Base-by-base conservation (phyloP, 2,329 filamentous ascomycete species). In the Stachybotrys echinatus region DNA sequence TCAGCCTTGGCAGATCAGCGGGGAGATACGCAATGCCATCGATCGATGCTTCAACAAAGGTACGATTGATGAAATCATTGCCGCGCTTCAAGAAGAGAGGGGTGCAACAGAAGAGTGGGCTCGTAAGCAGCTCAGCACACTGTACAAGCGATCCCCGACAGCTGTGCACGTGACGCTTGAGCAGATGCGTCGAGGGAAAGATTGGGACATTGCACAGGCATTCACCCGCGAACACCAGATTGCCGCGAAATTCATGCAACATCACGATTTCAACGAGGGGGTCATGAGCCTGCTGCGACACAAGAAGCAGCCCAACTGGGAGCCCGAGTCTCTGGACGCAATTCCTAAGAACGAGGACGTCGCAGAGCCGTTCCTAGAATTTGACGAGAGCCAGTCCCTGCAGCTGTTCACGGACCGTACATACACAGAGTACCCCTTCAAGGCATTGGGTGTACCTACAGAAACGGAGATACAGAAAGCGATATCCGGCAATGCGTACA, bases 211-310 rank as follows among this genome's bases (percentile, higher is more conserved):
- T 60, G 74, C 80, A 17, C 81, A 96, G 70, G 85, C 92, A 1
- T 99, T 97, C 77, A 76, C 85, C 64, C 84, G 84, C 55, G 94
- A 99, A 74, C 81, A 94, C 70, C 79, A 87, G 63, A 90, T 99
- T 52, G 91, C 92, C 2, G 74, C 79, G 51, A 81, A 84, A 55
- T 97, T 99, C 74, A 97, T 99, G 92, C 77, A 79, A 50, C 87
- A 94, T 66, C 87, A 83, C 5, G 94, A 99, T 69, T 99, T 99
- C 63, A 84, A 84, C 42, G 89, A 95, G 71, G 94, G 94, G 48
- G 92, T 99, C n/a, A 83, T 83, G 47, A 86, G 90, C 21, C 80
- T 87, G 45, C 78, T 99, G 39, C 80, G 94, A 59, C 78, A 83
- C 62, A 90, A 90, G 71, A 58, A 71, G 55, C 75, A 75, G 20